These are phyloP conservation scores for Populus tomentosa DNA, from an alignment of 441 rosid species.

Conservation along the genomic window DNA sequence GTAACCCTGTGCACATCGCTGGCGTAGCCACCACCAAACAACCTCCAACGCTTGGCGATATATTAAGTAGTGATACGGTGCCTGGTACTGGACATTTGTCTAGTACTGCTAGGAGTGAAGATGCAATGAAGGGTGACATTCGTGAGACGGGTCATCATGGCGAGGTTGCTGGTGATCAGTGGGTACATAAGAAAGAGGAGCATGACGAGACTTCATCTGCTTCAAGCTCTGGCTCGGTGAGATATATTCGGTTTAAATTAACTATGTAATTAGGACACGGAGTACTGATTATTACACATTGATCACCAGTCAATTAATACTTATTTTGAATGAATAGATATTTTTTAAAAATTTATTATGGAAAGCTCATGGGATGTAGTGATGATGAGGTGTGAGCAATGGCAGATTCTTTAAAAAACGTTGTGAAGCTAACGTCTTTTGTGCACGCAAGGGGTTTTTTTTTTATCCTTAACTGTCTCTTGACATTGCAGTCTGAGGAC, in stretches of 20 bases:
- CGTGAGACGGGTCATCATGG: background rate
- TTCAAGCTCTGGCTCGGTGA: slow-evolving; percentile 64
- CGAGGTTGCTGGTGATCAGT: slow-evolving; percentile 5
- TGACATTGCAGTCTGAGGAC: slow-evolving; percentile 45
- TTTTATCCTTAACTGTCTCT: no score
- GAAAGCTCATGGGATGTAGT: background rate
- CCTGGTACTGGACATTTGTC: slow-evolving; percentile 14
- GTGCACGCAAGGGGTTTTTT: background rate
- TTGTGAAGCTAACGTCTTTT: background rate
- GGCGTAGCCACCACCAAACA: slow-evolving; percentile 51
- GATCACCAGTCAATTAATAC: background rate
- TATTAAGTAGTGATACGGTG: background rate
- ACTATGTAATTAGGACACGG: background rate
- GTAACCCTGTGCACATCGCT: slow-evolving; percentile 50
- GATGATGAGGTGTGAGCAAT: background rate
- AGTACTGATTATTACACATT: background rate
- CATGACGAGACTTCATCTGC: slow-evolving; percentile 38
- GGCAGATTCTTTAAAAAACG: background rate
- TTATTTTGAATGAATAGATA: background rate
- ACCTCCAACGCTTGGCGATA: background rate
- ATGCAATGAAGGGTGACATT: background rate
- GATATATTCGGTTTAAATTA: background rate
- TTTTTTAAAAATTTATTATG: background rate
- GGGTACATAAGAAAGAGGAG: slow-evolving; percentile 4
- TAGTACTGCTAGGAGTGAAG: background rate